A percentile compares a stretch with the other conserved stretches of the same genome.
These are phyloP conservation scores for Arthrocladium fulminans DNA, from an alignment of 2,329 filamentous ascomycete genomes.

Conservation along the genomic window DNA sequence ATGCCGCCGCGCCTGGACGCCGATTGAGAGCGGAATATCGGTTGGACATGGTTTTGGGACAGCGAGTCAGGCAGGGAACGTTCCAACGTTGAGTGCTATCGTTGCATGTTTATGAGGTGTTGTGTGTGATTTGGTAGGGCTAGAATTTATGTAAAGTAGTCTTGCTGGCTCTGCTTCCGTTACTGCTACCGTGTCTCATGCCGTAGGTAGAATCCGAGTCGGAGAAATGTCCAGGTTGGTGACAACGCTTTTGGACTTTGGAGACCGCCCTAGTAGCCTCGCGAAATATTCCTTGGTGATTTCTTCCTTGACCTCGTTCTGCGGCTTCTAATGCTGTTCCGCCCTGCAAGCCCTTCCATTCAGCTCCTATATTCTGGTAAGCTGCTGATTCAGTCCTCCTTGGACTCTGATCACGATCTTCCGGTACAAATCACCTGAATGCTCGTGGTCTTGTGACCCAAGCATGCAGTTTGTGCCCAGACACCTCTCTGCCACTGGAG, in stretches of 20 bases:
- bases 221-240: background rate
- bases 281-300: too few relatives aligned
- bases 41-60: conserved; percentile 14
- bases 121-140: background rate
- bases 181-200: background rate
- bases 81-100: background rate
- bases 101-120: background rate
- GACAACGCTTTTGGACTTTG: background rate
- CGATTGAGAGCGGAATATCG: conserved; percentile 58
- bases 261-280: background rate
- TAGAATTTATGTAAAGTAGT: background rate
- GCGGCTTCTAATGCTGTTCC: too few relatives aligned
- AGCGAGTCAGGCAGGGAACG: background rate
- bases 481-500: too few relatives aligned
- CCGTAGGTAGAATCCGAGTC: too few relatives aligned
- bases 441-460: too few relatives aligned
- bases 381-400: too few relatives aligned
- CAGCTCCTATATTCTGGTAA: too few relatives aligned
- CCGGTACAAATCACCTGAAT: too few relatives aligned
- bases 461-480: too few relatives aligned
- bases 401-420: too few relatives aligned
- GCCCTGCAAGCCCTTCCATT: too few relatives aligned
- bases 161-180: background rate
- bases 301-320: too few relatives aligned
- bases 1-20: conserved; percentile 51